Percentiles rank a stretch among this genome's conserved stretches.
Evolutionary conservation across 2,329 filamentous ascomycete species (phyloP).

Genomic region (Botrytis fragariae): DNA sequence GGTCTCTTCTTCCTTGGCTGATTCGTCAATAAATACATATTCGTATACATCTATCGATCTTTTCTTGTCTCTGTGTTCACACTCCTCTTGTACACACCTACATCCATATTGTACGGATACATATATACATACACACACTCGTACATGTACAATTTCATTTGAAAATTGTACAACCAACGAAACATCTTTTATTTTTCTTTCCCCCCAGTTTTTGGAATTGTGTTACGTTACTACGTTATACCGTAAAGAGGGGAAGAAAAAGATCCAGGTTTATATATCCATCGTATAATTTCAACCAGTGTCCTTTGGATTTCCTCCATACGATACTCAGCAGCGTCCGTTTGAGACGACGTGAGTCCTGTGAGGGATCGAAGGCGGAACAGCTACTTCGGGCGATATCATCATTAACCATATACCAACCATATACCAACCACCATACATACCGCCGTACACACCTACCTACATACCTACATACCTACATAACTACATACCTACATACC

Average conservation of each 20-base stretch:
- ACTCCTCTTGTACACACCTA: neutral
- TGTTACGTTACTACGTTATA: neutral
- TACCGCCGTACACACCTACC: too few species aligned
- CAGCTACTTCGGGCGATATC: neutral
- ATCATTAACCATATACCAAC: neutral
- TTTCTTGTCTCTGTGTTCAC: neutral
- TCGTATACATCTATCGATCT: neutral
- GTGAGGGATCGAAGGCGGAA: neutral
- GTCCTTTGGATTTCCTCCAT: neutral
- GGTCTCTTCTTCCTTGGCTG: neutral
- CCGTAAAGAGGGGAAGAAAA: neutral
- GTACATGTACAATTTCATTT: neutral
- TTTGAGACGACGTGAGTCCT: neutral
- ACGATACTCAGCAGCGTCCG: neutral
- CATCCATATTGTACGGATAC: neutral
- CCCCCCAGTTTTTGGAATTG: neutral
- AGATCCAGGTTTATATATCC: neutral
- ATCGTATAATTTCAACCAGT: neutral
- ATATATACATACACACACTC: neutral
- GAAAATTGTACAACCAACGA: neutral
- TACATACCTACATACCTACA: neutral
- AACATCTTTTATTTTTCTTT: neutral
- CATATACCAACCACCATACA: too few species aligned
- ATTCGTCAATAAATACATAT: neutral
- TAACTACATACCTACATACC: neutral